Conservation (phyloP, 2,329 filamentous ascomycete genomes). For the Setomelanomma holmii region DNA sequence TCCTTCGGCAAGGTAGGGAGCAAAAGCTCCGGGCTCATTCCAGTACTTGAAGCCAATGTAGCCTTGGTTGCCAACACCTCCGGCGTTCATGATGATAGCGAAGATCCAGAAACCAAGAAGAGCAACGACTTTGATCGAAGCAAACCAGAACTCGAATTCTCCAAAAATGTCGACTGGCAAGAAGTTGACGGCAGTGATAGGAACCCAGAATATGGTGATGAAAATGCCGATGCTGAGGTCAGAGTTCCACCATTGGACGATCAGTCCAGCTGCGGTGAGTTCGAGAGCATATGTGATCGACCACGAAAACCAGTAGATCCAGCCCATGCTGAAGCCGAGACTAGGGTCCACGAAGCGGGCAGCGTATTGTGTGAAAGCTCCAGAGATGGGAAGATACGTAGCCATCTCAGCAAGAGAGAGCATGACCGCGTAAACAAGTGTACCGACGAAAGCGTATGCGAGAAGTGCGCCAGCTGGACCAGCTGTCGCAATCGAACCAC, state of each 20-base stretch:
- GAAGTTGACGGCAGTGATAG: slow-evolving; percentile 74
- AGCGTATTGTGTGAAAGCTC: slow-evolving; percentile 79
- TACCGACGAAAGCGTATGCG: slow-evolving; percentile 63
- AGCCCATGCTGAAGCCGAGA: slow-evolving; percentile 79
- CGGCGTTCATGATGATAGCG: slow-evolving; percentile 76
- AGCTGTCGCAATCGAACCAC: slow-evolving; percentile 55
- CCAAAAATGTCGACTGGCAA: slow-evolving; percentile 76
- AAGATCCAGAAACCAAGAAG: slow-evolving; percentile 80
- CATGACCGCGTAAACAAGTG: slow-evolving; percentile 80
- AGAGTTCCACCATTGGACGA: slow-evolving; percentile 77
- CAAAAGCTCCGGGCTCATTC: slow-evolving; percentile 72
- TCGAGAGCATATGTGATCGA: slow-evolving; percentile 76
- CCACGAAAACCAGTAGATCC: slow-evolving; percentile 86
- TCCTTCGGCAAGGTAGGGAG: slow-evolving; percentile 67
- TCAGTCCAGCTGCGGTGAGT: slow-evolving; percentile 73
- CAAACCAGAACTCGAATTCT: slow-evolving; percentile 81
- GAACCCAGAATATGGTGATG: slow-evolving; percentile 74
- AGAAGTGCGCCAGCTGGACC: slow-evolving; percentile 58
- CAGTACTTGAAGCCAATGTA: slow-evolving; percentile 78
- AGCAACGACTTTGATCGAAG: slow-evolving; percentile 77
- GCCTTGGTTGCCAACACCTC: slow-evolving; percentile 66
- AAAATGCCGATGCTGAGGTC: slow-evolving; percentile 72
- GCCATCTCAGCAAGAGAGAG: slow-evolving; percentile 70
- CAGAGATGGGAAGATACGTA: slow-evolving; percentile 77
- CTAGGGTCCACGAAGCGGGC: slow-evolving; percentile 76